These are phyloP conservation scores for Acacia pycnantha DNA, from an alignment of 331 rosid species.

Conservation along the genomic window DNA sequence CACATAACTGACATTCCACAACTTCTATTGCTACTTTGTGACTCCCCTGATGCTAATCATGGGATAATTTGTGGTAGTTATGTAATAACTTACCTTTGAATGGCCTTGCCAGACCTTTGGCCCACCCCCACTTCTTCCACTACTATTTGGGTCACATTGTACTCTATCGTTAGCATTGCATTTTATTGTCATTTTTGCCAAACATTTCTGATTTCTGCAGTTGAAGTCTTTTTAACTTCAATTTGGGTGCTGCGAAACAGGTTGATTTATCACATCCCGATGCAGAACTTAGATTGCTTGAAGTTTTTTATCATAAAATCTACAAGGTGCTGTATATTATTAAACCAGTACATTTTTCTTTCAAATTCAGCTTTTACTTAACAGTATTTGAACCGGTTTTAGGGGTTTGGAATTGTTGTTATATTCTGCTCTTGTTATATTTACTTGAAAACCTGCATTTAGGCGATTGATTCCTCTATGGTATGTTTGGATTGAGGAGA, in stretches of 20 bases:
- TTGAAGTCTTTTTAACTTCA: background rate
- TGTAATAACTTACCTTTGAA: background rate
- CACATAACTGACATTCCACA: background rate
- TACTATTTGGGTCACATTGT: background rate
- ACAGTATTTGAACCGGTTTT: background rate
- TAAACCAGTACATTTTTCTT: background rate
- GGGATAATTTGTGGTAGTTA: background rate
- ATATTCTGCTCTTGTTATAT: background rate
- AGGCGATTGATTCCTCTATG: background rate
- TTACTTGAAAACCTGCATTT: background rate
- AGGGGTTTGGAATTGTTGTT: background rate
- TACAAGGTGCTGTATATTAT: slow-evolving; percentile 55
- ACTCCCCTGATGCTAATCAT: background rate
- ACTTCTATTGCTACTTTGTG: background rate
- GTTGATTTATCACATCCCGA: slow-evolving; percentile 79
- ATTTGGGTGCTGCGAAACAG: slow-evolving; percentile 41
- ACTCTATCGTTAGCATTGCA: background rate
- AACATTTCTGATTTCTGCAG: background rate
- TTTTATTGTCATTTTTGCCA: slow-evolving; percentile 1
- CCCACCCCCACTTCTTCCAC: background rate
- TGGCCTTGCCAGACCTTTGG: background rate
- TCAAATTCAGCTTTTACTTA: background rate
- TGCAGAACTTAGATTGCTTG: slow-evolving; percentile 83
- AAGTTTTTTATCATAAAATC: slow-evolving; percentile 87
- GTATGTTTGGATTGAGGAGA: background rate